Evolutionary conservation across 805 yeast species (phyloP).

Genomic region (Torulaspora gathmanii): DNA sequence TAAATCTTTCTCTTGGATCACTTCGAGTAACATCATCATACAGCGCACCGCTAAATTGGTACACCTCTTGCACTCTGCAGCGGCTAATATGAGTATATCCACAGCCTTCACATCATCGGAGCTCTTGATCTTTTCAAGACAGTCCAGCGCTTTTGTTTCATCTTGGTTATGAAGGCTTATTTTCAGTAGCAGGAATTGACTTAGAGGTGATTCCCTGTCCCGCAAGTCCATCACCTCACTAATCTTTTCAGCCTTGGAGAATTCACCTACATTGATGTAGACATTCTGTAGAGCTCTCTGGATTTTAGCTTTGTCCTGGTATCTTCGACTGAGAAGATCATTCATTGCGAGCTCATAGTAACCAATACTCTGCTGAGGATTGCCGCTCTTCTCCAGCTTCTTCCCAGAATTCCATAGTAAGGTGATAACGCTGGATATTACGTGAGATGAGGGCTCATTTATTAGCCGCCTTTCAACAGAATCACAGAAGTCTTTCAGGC

Average conservation of each 20-base stretch:
- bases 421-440: conserved; percentile 35
- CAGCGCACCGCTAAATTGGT: conserved; percentile 28
- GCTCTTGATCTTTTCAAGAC: conserved; percentile 34
- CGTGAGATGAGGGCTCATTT: conserved; percentile 27
- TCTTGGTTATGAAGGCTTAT: conserved; percentile 17
- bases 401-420: conserved; percentile 41
- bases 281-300: conserved; percentile 37
- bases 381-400: conserved; percentile 25
- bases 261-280: conserved; percentile 24
- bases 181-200: conserved; percentile 36
- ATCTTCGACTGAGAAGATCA: conserved; percentile 25
- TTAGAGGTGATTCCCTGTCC: conserved; percentile 27
- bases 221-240: conserved; percentile 25
- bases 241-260: conserved; percentile 20
- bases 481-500: conserved; percentile 25
- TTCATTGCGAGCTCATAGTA: conserved; percentile 31
- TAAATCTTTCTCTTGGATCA: conserved; percentile 14
- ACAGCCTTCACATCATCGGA: conserved; percentile 37
- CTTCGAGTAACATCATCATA: conserved; percentile 28
- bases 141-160: conserved; percentile 17
- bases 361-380: conserved; percentile 20
- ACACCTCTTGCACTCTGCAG: conserved; percentile 29
- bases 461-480: conserved; percentile 30
- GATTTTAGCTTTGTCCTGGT: conserved; percentile 36
- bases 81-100: conserved; percentile 33